Conservation (phyloP, 768 basidiomycete species). For the Russula sp. region DNA sequence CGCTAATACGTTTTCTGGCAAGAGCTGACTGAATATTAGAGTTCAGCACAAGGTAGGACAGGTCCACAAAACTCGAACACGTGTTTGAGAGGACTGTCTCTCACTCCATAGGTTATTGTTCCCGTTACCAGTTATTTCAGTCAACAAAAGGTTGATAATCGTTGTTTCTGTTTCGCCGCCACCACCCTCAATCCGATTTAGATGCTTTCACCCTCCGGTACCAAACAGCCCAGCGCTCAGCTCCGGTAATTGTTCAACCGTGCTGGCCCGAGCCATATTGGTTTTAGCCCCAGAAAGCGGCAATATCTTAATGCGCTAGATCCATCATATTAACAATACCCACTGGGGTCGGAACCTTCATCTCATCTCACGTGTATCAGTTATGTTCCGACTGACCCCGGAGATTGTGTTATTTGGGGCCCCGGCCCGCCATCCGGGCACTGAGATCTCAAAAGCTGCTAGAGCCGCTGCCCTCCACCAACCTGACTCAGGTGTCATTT, state of each 20-base stretch:
- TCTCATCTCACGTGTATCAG: background rate
- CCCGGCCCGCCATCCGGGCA: constrained; percentile 15
- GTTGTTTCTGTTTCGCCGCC: constrained; percentile 11
- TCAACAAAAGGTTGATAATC: background rate
- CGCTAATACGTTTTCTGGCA: constrained; percentile 4
- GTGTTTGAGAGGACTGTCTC: constrained; percentile 14
- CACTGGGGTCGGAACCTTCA: constrained; percentile 12
- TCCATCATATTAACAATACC: constrained; percentile 12
- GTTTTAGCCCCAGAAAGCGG: background rate
- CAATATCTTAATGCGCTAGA: constrained; percentile 2
- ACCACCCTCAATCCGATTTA: background rate
- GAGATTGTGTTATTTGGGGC: constrained; percentile 16
- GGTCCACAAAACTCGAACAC: background rate
- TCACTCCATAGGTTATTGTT: constrained; percentile 19
- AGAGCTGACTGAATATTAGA: constrained; percentile 16
- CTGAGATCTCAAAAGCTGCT: background rate
- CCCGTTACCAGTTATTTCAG: background rate
- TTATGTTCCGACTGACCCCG: constrained; percentile 2
- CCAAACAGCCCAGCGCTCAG: constrained; percentile 4
- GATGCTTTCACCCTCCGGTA: background rate
- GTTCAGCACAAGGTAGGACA: background rate
- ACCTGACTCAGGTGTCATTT: background rate
- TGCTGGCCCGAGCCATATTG: background rate
- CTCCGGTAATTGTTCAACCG: constrained; percentile 17
- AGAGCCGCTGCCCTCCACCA: background rate